Evolutionary conservation across 192 early-diverging fungal genomes (phyloP).

Genomic region (Kickxella alabastrina): DNA sequence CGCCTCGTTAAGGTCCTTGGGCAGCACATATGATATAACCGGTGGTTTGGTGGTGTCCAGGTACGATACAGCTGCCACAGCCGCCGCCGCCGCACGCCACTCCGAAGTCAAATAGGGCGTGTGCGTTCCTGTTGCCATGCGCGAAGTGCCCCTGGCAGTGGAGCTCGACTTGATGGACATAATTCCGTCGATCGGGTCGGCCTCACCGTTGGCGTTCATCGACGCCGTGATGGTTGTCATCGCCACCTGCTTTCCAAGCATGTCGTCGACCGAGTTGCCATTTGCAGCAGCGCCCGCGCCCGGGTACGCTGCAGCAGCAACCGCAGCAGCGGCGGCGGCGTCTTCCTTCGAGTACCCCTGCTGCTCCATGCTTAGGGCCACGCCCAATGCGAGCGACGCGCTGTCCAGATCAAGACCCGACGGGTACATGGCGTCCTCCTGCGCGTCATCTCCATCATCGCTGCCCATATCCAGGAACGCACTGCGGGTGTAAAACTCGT

Average conservation of each 20-base stretch:
- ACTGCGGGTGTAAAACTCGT: constrained; percentile 41
- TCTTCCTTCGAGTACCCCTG: constrained; percentile 52
- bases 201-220: constrained; percentile 51
- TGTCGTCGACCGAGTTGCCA: neutral
- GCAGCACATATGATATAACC: constrained; percentile 28
- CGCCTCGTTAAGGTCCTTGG: constrained; percentile 42
- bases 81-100: constrained; percentile 32
- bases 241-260: constrained; percentile 10
- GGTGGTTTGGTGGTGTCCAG: constrained; percentile 23
- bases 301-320: constrained; percentile 38
- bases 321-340: constrained; percentile 26
- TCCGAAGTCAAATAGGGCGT: constrained; percentile 30
- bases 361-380: constrained; percentile 53
- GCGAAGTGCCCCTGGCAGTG: constrained; percentile 6
- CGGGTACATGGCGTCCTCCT: constrained; percentile 15
- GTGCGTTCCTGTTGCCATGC: constrained; percentile 35
- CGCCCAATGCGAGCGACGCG: constrained; percentile 47
- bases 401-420: constrained; percentile 37
- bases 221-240: constrained; percentile 47
- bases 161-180: constrained; percentile 45
- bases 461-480: constrained; percentile 34
- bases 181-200: constrained; percentile 50
- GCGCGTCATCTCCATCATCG: constrained; percentile 5
- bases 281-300: neutral
- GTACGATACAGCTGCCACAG: constrained; percentile 33